Base-by-base conservation (phyloP, 2,329 filamentous ascomycete species). In the Cryoendolithus antarcticus region DNA sequence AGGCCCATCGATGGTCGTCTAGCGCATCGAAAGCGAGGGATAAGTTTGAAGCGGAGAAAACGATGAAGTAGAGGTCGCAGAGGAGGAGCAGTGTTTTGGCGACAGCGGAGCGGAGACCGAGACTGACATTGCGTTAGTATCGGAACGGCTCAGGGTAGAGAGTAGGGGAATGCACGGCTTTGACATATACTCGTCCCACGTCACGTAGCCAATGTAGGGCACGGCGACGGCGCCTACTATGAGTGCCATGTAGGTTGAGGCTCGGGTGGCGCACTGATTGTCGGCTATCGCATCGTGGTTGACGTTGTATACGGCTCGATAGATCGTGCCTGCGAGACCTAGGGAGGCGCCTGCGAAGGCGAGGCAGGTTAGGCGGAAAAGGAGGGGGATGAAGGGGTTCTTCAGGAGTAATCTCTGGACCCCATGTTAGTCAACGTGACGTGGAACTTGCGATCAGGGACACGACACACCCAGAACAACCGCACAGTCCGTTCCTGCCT, bases 41-140 rank as follows among this genome's bases (percentile, higher is more conserved):
- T 19, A 93, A 74, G 62, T 94, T 96, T 37, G 88, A 86, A 3
- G 88, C 86, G 60, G 94, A 89, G 65, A 98, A 94, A 32, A 96
- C 88, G 54, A 98, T 94, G 59, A 98, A 98, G 54, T 95, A 80
- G 3, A 98, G 71, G 62, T 98, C 91, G 41, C 94, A 74, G 39
- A 98, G 75, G 44, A 96, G 83, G 36, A 98, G 75, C 9, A 83
- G 77, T 48, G 93, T 82, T 60, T 98, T 98, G 35, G 85, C 81
- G 41, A 79, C 79, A 7, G 86, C 78, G 5, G 79, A 80, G 32
- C 93, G 82, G 44, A 98, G 67, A 1, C 91, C 91, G 12, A 98
- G 69, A 7, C 57, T 60, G 43, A 5, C 11, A 32, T 12, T 19
- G 30, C 28, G 37, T 46, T 30, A 52, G 48, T 27, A 33, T 15